phyloP scores from a whole-genome alignment of 768 basidiomycete species.

The Myochromella boudieri region DNA sequence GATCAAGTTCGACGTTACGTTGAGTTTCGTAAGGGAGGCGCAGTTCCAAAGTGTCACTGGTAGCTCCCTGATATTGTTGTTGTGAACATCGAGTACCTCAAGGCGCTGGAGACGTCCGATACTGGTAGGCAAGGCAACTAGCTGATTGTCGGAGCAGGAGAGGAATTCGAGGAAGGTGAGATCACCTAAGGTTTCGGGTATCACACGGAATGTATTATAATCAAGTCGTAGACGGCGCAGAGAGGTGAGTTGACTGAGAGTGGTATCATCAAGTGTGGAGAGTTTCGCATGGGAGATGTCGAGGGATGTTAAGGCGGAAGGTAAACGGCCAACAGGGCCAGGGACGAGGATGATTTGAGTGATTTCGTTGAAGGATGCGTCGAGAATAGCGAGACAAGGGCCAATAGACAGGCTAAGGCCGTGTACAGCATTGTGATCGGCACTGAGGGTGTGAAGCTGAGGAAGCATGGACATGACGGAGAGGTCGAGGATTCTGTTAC shows the following conservation, averaged over 20 bases:
- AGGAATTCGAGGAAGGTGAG: constrained; percentile 70
- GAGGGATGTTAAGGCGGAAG: constrained; percentile 68
- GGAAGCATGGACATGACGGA: constrained; percentile 68
- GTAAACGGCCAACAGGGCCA: constrained; percentile 39
- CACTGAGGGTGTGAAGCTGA: constrained; percentile 61
- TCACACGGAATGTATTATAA: constrained; percentile 80
- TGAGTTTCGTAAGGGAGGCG: constrained; percentile 66
- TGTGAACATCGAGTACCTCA: constrained; percentile 81
- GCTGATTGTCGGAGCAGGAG: constrained; percentile 89
- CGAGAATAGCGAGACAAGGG: constrained; percentile 60
- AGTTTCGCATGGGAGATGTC: constrained; percentile 90
- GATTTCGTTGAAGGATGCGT: constrained; percentile 87
- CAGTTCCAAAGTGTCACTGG: constrained; percentile 86
- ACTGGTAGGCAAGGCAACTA: constrained; percentile 70
- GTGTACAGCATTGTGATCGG: constrained; percentile 83
- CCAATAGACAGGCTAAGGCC: constrained; percentile 80
- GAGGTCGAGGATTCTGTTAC: constrained; percentile 83
- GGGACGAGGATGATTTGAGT: constrained; percentile 69
- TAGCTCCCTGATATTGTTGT: constrained; percentile 81
- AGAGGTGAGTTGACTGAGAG: constrained; percentile 69
- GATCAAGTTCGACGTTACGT: constrained; percentile 87
- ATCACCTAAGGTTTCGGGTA: constrained; percentile 83
- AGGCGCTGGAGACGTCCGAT: constrained; percentile 79
- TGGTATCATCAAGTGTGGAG: constrained; percentile 74
- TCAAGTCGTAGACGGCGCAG: constrained; percentile 75